Conservation (phyloP, 129 eudicot species). For the Ambrosia trifida region DNA sequence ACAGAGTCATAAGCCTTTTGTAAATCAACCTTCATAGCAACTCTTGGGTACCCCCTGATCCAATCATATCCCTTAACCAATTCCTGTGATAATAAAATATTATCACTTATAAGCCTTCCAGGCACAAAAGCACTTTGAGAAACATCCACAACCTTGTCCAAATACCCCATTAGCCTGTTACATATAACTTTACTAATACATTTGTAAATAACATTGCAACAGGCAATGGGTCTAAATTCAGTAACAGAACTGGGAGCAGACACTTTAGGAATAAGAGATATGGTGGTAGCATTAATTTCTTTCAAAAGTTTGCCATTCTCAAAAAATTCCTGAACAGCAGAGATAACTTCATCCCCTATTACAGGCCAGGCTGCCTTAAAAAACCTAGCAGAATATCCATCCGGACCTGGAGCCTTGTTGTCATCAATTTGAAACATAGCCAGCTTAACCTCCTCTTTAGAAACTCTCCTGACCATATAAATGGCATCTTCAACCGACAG, state of each 20-base stretch:
- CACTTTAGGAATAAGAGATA: neutral
- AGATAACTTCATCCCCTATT: neutral
- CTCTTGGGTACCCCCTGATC: neutral
- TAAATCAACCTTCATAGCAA: neutral
- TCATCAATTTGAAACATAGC: neutral
- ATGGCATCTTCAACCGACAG: neutral
- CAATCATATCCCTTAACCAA: neutral
- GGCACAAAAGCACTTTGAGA: neutral
- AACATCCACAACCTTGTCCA: neutral
- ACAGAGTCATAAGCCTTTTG: neutral
- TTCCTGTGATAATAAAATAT: neutral
- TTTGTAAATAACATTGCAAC: neutral
- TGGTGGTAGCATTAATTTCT: neutral
- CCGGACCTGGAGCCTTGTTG: neutral
- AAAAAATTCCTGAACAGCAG: neutral
- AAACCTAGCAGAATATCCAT: neutral
- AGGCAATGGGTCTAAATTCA: neutral
- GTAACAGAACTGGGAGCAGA: fast-evolving
- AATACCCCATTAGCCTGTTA: neutral
- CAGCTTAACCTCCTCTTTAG: neutral
- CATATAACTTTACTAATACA: neutral
- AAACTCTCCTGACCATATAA: neutral
- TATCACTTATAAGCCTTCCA: neutral
- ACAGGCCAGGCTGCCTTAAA: neutral
- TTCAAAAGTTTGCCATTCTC: neutral